Evolutionary conservation across 106 monocot species (phyloP).

Genomic region (Triglochin maritima): DNA sequence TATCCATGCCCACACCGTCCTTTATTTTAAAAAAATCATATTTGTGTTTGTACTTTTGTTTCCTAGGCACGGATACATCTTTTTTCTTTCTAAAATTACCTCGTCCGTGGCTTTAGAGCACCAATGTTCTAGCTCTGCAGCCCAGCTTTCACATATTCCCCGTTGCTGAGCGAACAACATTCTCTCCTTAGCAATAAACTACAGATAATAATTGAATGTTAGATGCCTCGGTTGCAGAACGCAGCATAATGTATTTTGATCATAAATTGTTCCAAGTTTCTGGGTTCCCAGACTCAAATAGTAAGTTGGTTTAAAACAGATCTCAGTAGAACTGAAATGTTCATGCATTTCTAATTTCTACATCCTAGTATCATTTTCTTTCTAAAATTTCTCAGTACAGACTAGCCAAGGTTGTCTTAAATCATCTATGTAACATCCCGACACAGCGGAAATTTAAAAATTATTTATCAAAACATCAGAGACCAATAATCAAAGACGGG

Average conservation of each 20-base stretch:
- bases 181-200: slow-evolving; percentile 81
- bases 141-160: slow-evolving; percentile 90
- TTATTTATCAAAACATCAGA: too few species aligned
- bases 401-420: too few species aligned
- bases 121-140: slow-evolving; percentile 85
- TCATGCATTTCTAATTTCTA: neutral
- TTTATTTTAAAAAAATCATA: too few species aligned
- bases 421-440: too few species aligned
- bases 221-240: neutral
- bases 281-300: neutral
- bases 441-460: too few species aligned
- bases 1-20: too few species aligned
- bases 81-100: slow-evolving; percentile 26
- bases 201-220: neutral
- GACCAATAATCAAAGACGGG: too few species aligned
- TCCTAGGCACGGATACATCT: neutral
- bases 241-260: neutral
- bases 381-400: too few species aligned
- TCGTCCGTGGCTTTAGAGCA: slow-evolving; percentile 60
- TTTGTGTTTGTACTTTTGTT: too few species aligned
- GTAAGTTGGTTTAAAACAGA: neutral
- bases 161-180: slow-evolving; percentile 98
- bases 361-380: neutral
- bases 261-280: too few species aligned
- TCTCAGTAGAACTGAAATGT: neutral